These are phyloP conservation scores for Balansia obtecta DNA, from an alignment of 2,329 filamentous ascomycete species.

Conservation along the genomic window DNA sequence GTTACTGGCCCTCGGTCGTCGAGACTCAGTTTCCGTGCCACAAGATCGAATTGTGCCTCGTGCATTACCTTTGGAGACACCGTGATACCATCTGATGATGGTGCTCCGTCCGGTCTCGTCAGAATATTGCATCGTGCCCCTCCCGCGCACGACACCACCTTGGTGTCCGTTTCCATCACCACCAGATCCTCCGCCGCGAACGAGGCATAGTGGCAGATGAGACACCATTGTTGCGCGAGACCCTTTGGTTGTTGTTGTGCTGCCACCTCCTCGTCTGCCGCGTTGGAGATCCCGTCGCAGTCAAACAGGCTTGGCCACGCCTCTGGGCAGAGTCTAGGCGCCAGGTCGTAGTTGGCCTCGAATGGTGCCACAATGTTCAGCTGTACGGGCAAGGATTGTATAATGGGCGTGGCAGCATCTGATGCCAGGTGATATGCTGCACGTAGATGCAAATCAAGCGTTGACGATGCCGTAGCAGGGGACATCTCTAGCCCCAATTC, in stretches of 20 bases:
- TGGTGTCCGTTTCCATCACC: conserved; percentile 49
- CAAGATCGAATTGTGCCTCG: conserved; percentile 60
- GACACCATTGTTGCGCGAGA: conserved; percentile 68
- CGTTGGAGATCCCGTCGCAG: conserved; percentile 33
- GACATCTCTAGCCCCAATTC: conserved; percentile 35
- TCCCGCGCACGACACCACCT: conserved; percentile 47
- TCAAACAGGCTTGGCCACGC: conserved; percentile 84
- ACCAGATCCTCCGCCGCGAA: conserved; percentile 62
- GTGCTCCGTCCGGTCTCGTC: conserved; percentile 22
- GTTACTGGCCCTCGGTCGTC: conserved; percentile 70
- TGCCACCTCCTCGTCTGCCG: conserved; percentile 13
- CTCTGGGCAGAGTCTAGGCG: conserved; percentile 63
- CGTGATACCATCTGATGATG: conserved; percentile 29
- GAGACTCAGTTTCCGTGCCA: conserved; percentile 62
- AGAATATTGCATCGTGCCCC: conserved; percentile 45
- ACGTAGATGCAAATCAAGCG: conserved; percentile 58
- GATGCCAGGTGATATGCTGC: conserved; percentile 68
- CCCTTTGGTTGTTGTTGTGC: conserved; percentile 33
- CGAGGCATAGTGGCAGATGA: conserved; percentile 62
- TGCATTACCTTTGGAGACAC: conserved; percentile 57
- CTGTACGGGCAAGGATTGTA: conserved; percentile 56
- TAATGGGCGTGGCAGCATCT: conserved; percentile 69
- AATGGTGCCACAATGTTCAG: conserved; percentile 73
- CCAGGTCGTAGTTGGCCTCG: conserved; percentile 81
- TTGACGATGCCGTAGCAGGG: conserved; percentile 36